Conservation (phyloP, 345 rosid genomes). For the Euphorbia pulcherrima region DNA sequence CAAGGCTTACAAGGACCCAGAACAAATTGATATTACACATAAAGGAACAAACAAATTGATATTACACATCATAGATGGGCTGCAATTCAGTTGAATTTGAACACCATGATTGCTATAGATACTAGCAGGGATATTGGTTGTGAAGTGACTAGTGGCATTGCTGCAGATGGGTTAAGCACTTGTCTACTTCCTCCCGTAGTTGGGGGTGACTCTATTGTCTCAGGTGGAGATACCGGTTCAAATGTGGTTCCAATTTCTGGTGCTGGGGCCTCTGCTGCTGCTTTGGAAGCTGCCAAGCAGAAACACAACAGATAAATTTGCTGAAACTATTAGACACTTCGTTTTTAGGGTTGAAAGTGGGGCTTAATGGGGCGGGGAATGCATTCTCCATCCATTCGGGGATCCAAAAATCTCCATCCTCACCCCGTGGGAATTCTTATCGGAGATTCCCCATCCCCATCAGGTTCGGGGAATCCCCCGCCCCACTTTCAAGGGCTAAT, state of each 20-base stretch:
- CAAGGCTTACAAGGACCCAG: too few relatives aligned
- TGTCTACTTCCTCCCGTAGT: conserved; percentile 35
- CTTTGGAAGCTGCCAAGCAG: conserved; percentile 39
- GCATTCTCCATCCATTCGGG: too few relatives aligned
- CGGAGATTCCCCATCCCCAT: too few relatives aligned
- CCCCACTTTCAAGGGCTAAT: too few relatives aligned
- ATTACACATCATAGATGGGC: background rate
- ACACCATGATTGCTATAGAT: conserved; percentile 14
- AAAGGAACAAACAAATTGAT: background rate
- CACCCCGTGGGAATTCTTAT: too few relatives aligned
- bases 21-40: background rate
- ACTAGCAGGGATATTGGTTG: conserved; percentile 14
- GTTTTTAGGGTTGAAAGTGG: too few relatives aligned
- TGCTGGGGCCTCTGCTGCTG: conserved; percentile 29
- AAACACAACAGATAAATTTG: background rate
- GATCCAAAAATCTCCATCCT: too few relatives aligned
- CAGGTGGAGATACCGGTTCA: conserved; percentile 31
- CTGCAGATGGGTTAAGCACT: conserved; percentile 30
- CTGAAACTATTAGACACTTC: background rate
- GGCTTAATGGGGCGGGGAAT: too few relatives aligned
- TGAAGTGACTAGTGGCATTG: conserved; percentile 17
- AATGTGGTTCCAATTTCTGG: conserved; percentile 23
- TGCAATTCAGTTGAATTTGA: conserved; percentile 10
- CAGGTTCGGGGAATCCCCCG: too few relatives aligned
- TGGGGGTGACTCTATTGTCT: conserved; percentile 21